Evolutionary conservation across 2,329 filamentous ascomycete genomes (phyloP).

Genomic region (Aureobasidium musti): DNA sequence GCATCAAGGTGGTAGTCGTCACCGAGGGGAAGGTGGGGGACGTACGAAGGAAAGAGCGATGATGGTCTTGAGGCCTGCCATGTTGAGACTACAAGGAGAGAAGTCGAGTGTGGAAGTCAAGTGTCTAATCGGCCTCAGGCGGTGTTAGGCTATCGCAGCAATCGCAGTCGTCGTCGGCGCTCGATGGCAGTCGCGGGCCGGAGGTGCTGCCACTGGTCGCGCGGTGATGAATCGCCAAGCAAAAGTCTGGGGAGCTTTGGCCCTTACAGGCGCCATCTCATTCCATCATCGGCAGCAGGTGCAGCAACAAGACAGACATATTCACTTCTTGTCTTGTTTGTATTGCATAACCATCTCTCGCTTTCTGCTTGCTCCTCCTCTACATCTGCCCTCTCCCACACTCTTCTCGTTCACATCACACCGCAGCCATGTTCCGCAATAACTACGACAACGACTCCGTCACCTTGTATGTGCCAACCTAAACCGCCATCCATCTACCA

Average conservation of each 20-base stretch:
- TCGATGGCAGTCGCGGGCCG: background rate
- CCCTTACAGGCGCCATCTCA: constrained; percentile 16
- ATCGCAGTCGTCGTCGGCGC: constrained; percentile 12
- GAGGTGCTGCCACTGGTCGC: background rate
- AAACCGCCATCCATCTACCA: background rate
- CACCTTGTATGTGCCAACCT: constrained; percentile 76
- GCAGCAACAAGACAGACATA: background rate
- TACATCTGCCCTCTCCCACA: constrained; percentile 20
- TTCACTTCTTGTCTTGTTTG: background rate
- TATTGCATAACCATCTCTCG: constrained; percentile 10
- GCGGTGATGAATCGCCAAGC: constrained; percentile 11
- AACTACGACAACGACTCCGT: constrained; percentile 99
- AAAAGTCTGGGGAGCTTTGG: constrained; percentile 27
- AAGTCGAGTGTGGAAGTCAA: background rate
- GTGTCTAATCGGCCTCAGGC: background rate
- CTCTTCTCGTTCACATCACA: constrained; percentile 30
- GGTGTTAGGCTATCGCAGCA: background rate
- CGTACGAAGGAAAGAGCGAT: constrained; percentile 95
- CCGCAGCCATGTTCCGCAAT: constrained; percentile 88
- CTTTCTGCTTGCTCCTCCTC: constrained; percentile 8
- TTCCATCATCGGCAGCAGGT: constrained; percentile 20
- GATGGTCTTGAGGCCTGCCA: constrained; percentile 97
- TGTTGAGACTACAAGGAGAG: constrained; percentile 38
- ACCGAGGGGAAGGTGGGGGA: constrained; percentile 29
- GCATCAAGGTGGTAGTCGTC: constrained; percentile 19